Conservation (phyloP, 345 rosid species). For the Hibiscus syriacus region DNA sequence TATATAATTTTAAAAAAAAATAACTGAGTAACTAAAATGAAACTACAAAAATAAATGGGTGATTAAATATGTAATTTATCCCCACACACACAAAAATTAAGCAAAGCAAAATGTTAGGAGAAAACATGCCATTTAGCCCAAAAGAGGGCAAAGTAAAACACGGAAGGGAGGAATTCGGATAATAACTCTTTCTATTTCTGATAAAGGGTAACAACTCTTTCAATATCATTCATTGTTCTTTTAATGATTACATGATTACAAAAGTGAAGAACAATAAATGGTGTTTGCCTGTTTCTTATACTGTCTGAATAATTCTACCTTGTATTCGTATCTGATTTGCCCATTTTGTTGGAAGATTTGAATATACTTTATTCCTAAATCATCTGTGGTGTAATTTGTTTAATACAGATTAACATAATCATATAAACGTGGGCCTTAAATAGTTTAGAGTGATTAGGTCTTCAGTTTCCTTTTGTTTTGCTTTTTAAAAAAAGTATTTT, state of each 20-base stretch:
- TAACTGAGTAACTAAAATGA: too few species aligned
- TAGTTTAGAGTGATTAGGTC: neutral
- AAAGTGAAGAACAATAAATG: neutral
- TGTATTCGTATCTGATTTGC: neutral
- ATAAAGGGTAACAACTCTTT: neutral
- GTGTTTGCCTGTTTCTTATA: neutral
- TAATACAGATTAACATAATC: neutral
- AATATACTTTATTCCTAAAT: neutral
- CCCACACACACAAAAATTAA: too few species aligned
- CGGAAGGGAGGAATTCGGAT: neutral
- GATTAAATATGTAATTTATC: too few species aligned
- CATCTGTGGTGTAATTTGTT: neutral
- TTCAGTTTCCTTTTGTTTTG: neutral
- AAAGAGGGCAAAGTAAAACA: neutral
- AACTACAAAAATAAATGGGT: too few species aligned
- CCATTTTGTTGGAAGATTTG: neutral
- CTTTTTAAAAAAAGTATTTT: neutral
- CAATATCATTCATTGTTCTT: neutral
- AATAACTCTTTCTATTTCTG: neutral
- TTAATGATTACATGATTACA: constrained; percentile 4
- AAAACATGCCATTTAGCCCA: too few species aligned
- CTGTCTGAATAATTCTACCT: neutral
- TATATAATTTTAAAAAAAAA: too few species aligned
- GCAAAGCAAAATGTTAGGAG: neutral
- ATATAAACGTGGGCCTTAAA: neutral